Conservation (phyloP, 2,329 filamentous ascomycete species). For the Aspergillus uvarum region DNA sequence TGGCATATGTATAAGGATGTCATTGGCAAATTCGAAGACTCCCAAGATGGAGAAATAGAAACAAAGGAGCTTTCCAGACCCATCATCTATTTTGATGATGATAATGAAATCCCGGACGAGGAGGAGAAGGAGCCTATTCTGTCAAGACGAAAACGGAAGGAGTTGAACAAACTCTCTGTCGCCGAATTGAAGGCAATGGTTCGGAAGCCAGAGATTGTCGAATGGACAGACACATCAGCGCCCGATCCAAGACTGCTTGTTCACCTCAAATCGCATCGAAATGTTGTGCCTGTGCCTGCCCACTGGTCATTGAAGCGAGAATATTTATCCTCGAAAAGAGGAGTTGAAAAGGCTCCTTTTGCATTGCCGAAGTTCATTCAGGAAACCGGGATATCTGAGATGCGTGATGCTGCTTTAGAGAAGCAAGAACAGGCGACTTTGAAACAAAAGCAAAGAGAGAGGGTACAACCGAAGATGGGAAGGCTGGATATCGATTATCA, state of each 20-base stretch:
- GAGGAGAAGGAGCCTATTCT: slow-evolving; percentile 66
- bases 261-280: slow-evolving; percentile 91
- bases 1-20: slow-evolving; percentile 82
- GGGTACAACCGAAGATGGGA: slow-evolving; percentile 93
- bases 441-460: slow-evolving; percentile 93
- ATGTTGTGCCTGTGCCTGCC: slow-evolving; percentile 87
- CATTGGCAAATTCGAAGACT: slow-evolving; percentile 73
- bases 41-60: slow-evolving; percentile 61
- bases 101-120: slow-evolving; percentile 82
- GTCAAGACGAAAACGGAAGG: slow-evolving; percentile 93
- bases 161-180: slow-evolving; percentile 86
- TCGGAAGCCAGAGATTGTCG: slow-evolving; percentile 86
- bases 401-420: slow-evolving; percentile 93
- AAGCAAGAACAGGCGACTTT: slow-evolving; percentile 90
- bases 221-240: slow-evolving; percentile 95
- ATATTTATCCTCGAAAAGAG: slow-evolving; percentile 93
- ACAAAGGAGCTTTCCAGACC: slow-evolving; percentile 73
- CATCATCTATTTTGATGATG: slow-evolving; percentile 78
- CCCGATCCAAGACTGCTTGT: slow-evolving; percentile 85
- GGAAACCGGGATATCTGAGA: slow-evolving; percentile 95
- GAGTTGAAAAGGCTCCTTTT: slow-evolving; percentile 94
- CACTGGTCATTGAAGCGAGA: slow-evolving; percentile 98
- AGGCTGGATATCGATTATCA: slow-evolving; percentile 98
- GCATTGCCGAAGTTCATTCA: slow-evolving; percentile 93
- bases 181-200: slow-evolving; percentile 94